Evolutionary conservation across 345 rosid genomes (phyloP), one percentile per base, ranked within the genome.

Genomic region (Populus davidiana): DNA sequence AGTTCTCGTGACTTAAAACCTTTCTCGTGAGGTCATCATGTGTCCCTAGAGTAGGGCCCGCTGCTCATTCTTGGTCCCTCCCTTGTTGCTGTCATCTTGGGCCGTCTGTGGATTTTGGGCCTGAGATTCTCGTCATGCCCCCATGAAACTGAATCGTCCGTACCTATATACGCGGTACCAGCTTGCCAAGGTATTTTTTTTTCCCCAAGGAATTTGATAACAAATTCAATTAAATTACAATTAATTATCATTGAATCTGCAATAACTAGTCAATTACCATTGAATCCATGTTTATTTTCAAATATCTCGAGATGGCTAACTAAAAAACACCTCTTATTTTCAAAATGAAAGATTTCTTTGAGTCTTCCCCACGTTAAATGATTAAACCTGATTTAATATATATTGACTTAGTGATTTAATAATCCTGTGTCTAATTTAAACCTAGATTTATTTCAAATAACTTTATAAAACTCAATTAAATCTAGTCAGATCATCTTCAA

Each of bases 21-120:
- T 74, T 83, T 83, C 83, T 65, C 86, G 82, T 76, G 83, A 79
- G 75, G 63, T 72, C 80, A 62, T 21, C 70, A 67, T 50, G 36
- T 23, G 72, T 62, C 21, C 59, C 6, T 20, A 1, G 17, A 14
- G 75, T 78, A 69, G 81, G 75, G 74, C 17, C 64, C 62, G 66
- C 79, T 21, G 59, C 17, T 13, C 10, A 27, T 39, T 29, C 21
- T 12, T 52, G 63, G 29, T 59, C 16, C 29, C 63, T 59, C 13
- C 29, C 29, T 20, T 23, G 29, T 9, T 59, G 63, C 76, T 56
- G n/a, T 39, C 25, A 11, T 23, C 14, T n/a, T 25, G 49, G 50
- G 78, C 62, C 75, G 41, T 23, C 1, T 29, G 31, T 17, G 4
- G 23, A 21, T 7, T 20, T 69, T 70, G 79, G 83, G 79, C 83